A percentile compares a stretch with the other conserved stretches of the same genome.
phyloP scores from a whole-genome alignment of 2,329 filamentous ascomycete genomes.

The Aureobasidium melanogenum region DNA sequence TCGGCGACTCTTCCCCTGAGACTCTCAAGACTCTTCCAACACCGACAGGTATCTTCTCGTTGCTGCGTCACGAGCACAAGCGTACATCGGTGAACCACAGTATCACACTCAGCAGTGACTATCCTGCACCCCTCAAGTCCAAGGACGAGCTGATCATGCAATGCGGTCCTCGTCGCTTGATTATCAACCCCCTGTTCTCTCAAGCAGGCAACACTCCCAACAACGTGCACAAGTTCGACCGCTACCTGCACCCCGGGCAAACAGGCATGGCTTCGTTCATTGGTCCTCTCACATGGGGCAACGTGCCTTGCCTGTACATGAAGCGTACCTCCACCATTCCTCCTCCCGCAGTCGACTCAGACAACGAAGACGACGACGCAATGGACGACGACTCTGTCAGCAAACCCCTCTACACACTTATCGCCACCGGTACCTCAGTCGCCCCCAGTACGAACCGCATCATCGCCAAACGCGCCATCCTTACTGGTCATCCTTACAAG shows the following conservation, averaged over 20 bases:
- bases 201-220: constrained; percentile 84
- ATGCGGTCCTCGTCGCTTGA: constrained; percentile 76
- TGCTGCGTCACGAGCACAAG: constrained; percentile 93
- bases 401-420: constrained; percentile 42
- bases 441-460: constrained; percentile 67
- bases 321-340: constrained; percentile 45
- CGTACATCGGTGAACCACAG: constrained; percentile 82
- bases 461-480: constrained; percentile 84
- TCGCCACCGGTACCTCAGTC: constrained; percentile 80
- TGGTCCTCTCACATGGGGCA: constrained; percentile 85
- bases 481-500: constrained; percentile 95
- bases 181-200: constrained; percentile 87
- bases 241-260: constrained; percentile 82
- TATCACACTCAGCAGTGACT: constrained; percentile 73
- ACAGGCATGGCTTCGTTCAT: constrained; percentile 84
- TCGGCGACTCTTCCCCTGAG: constrained; percentile 33
- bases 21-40: constrained; percentile 45
- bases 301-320: constrained; percentile 85
- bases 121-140: constrained; percentile 68
- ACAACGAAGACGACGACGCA: constrained; percentile 32
- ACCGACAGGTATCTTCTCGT: constrained; percentile 71
- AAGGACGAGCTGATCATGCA: constrained; percentile 91
- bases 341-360: constrained; percentile 35
- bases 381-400: background rate
- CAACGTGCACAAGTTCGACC: constrained; percentile 93